Base-by-base conservation (phyloP, 108 stramenopile genomes). In the Hondaea fermentalgiana region DNA sequence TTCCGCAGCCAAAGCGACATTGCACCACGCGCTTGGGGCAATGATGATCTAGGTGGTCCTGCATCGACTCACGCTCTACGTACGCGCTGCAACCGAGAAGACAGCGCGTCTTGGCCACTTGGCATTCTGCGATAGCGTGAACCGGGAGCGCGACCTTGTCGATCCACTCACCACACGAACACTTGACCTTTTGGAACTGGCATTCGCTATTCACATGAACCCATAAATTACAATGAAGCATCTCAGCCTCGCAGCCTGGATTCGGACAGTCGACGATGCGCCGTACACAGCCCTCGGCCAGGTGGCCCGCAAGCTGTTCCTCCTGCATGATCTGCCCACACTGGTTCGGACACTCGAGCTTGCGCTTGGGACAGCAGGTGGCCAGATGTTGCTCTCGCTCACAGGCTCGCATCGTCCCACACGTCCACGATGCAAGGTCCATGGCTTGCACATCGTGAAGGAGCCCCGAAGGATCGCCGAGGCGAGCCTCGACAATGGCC, bases 11-110 rank as follows among this genome's bases (percentile, higher is more conserved):
- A 83, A 83, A 83, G n/a, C 25, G 51, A 23, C 76, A 83, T 16
- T 53, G 49, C n/a, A 83, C 76, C 51, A 25, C 76, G 45, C 76
- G 76, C 4, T 83, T 83, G 76, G 76, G 49, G 76, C 76, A 83
- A 0, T 47, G 17, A 23, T 83, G 76, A 12, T 83, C 76, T 12
- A 83, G 49, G 51, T 83, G 76, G 51, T 53, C n/a, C 28, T 83
- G 23, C 76, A 83, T 83, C 76, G 19, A n/a, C n/a, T 53, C 49
- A 6, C 76, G 76, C n/a, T 47, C 49, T 6, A 2, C 28, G 4
- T 83, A 83, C 2, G 49, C 51, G 25, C 76, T 28, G 51, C 76
- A 83, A 19, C 76, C 76, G 25, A 83, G 76, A 12, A 83, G n/a
- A 4, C 76, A 83, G 25, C 76, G 45, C 19, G 28, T 53, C 28